These are phyloP conservation scores for Castanospermum australe DNA, from an alignment of 306 rosid genomes.

Conservation along the genomic window DNA sequence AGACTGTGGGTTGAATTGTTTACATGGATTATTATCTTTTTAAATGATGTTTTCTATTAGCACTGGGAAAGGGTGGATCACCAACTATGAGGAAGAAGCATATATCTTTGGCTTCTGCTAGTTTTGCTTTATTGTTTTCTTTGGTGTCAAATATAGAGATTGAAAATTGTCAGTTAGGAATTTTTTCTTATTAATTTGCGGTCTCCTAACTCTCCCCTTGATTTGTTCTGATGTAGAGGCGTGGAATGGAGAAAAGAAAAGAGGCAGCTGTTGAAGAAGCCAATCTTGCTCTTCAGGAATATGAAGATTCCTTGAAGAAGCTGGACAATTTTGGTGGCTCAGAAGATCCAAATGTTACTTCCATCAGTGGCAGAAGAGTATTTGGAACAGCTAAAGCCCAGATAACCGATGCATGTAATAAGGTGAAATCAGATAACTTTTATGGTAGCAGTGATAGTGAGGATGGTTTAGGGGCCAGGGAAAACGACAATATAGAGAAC, in stretches of 20 bases:
- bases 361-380: slow-evolving; percentile 74
- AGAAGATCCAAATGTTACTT: slow-evolving; percentile 41
- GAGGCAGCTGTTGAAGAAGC: slow-evolving; percentile 81
- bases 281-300: slow-evolving; percentile 72
- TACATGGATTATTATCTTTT: background rate
- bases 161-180: background rate
- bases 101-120: background rate
- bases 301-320: slow-evolving; percentile 57
- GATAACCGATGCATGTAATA: slow-evolving; percentile 44
- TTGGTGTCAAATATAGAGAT: slow-evolving; percentile 6
- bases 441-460: slow-evolving; percentile 73
- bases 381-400: slow-evolving; percentile 60
- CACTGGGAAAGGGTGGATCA: background rate
- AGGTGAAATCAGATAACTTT: slow-evolving; percentile 46
- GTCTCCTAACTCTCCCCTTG: slow-evolving; percentile 3
- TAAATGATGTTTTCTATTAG: background rate
- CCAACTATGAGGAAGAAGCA: background rate
- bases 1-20: background rate
- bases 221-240: slow-evolving; percentile 56
- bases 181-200: slow-evolving; percentile 12
- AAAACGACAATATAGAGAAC: slow-evolving; percentile 31
- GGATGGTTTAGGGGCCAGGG: slow-evolving; percentile 47
- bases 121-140: background rate
- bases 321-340: slow-evolving; percentile 52
- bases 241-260: slow-evolving; percentile 74